phyloP scores from a whole-genome alignment of 148 eudicot species.

The Chenopodium suecicum region DNA sequence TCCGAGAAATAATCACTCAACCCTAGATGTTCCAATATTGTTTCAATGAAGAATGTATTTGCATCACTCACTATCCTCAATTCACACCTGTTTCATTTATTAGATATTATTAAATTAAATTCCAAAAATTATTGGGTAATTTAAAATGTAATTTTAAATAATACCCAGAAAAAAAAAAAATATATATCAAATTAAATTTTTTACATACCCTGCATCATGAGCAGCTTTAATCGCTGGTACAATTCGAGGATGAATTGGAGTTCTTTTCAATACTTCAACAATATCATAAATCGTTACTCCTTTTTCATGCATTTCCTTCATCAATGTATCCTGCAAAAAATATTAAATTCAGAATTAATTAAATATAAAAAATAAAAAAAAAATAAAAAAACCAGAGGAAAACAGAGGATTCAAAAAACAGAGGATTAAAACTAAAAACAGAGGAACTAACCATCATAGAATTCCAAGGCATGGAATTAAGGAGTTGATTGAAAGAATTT shows the following conservation, averaged over 20 bases:
- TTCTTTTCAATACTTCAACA: constrained; percentile 45
- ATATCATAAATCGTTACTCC: constrained; percentile 67
- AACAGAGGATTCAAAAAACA: background rate
- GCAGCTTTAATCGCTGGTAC: constrained; percentile 67
- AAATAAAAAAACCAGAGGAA: background rate
- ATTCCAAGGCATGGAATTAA: constrained; percentile 80
- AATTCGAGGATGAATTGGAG: constrained; percentile 66
- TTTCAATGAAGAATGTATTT: constrained; percentile 65
- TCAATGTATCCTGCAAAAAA: constrained; percentile 60
- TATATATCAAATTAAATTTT: no score
- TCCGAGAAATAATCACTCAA: constrained; percentile 59
- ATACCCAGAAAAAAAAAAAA: background rate
- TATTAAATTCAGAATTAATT: background rate
- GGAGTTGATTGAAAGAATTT: constrained; percentile 64
- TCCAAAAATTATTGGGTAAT: no score
- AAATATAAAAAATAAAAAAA: background rate
- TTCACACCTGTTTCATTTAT: constrained; percentile 51
- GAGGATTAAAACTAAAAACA: background rate
- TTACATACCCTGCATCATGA: constrained; percentile 66
- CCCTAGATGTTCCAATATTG: constrained; percentile 61
- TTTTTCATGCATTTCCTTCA: constrained; percentile 65
- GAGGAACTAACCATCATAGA: constrained; percentile 54
- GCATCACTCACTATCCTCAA: constrained; percentile 86
- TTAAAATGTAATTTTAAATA: background rate
- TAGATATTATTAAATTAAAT: background rate